Base-by-base conservation (phyloP, 768 basidiomycete species). In the Leccinum disarticulatum region DNA sequence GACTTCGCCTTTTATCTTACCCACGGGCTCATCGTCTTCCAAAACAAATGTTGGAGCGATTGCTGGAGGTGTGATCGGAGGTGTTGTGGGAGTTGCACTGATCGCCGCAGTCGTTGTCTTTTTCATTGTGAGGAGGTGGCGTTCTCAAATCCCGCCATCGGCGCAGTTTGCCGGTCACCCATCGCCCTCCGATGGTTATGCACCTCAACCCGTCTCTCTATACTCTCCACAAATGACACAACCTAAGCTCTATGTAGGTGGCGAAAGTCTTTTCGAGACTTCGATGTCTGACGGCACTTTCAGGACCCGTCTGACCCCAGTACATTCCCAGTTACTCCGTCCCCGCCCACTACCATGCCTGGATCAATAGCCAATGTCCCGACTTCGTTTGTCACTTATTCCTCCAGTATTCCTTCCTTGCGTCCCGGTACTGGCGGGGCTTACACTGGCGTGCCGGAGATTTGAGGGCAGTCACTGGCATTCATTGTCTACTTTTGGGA, bases 231-330 rank as follows among this genome's bases (percentile, higher is more conserved):
- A 64, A 53, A 68, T 70, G 65, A 49, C 51, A 35, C 68, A 71
- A 22, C 72, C 63, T 17, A 70, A 13, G 53, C 54, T 75, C 22
- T 76, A 76, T 52, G 73, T 9, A 0, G 11, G 25, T 25, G 25
- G 25, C 25, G 25, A 25, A 25, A 25, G 25, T 25, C 3, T 3
- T 25, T 2, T 25, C 3, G 25, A 25, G 25, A 25, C 2, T 51
- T 11, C 52, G 27, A 13, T 41, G 17, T 65, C 55, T 66, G 35
- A 63, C 17, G 4, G 3, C 13, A 49, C 15, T 55, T 28, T 14
- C 41, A 76, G 75, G 69, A 77, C 31, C 75, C 75, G 3, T 71
- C 75, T 35, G 76, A 77, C 52, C 76, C 76, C 9, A 70, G 67
- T 31, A 76, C 75, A 43, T 76, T 76, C 70, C 76, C 76, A n/a